A percentile compares a stretch with the other conserved stretches of the same genome.
These are phyloP conservation scores for Zelopaecilomyces penicillatus DNA, from an alignment of 2,329 filamentous ascomycete genomes.

Conservation along the genomic window DNA sequence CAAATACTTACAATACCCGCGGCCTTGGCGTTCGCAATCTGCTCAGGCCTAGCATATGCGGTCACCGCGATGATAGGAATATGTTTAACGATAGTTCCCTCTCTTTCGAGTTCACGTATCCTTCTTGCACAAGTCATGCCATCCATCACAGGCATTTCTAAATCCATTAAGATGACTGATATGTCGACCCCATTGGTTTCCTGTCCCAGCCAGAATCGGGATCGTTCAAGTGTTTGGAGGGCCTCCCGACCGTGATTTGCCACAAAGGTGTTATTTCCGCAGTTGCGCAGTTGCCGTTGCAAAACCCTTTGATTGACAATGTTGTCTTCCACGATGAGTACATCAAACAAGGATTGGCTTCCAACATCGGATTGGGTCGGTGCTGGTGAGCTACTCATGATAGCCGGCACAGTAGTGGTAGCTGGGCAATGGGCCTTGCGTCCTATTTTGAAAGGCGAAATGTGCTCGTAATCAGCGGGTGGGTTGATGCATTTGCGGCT, in stretches of 20 bases:
- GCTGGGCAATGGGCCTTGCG: constrained; percentile 19
- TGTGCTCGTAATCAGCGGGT: constrained; percentile 27
- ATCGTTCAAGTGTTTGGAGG: constrained; percentile 47
- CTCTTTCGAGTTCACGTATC: constrained; percentile 59
- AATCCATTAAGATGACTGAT: constrained; percentile 67
- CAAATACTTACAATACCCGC: constrained; percentile 58
- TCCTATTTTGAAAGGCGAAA: constrained; percentile 27
- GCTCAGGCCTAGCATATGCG: constrained; percentile 67
- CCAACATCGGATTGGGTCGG: constrained; percentile 8
- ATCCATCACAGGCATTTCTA: constrained; percentile 81
- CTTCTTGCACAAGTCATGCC: constrained; percentile 63
- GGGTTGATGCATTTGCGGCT: constrained; percentile 46
- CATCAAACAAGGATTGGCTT: constrained; percentile 34
- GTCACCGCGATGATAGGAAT: constrained; percentile 80
- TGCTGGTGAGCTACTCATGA: constrained; percentile 10
- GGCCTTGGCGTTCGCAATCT: constrained; percentile 61
- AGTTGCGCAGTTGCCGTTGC: constrained; percentile 51
- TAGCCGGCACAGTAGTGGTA: constrained; percentile 12
- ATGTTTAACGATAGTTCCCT: constrained; percentile 53
- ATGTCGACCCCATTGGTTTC: constrained; percentile 43
- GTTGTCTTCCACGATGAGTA: constrained; percentile 61
- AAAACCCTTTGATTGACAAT: constrained; percentile 59
- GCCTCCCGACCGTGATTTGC: constrained; percentile 59
- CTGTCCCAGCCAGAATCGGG: constrained; percentile 46
- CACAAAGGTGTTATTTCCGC: constrained; percentile 52